Evolutionary conservation across 2,329 filamentous ascomycete genomes (phyloP), one percentile per base, ranked within the genome.

Genomic region (Colletotrichum plurivorum): DNA sequence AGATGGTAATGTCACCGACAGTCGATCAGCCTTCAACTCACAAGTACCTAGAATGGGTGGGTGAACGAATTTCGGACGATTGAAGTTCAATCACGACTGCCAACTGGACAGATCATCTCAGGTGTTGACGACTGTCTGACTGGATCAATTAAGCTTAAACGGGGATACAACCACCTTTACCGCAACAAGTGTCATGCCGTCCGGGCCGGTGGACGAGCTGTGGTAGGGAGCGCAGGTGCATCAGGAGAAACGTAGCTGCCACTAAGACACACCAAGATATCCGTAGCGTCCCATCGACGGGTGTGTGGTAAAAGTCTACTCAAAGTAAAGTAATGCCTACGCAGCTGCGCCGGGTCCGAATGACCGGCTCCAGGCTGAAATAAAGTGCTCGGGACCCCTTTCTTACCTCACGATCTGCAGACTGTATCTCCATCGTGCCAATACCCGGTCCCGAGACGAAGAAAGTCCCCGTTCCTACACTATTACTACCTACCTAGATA

Each of bases 121-220:
- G 54, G 48, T 59, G 49, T 55, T 52, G 41, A 48, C 51, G 49
- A 66, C 27, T 25, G 43, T 22, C 43, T 46, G 27, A 53, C 54
- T 45, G 49, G 12, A n/a, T 43, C 13, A 69, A 66, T 49, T 66
- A 69, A 69, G 66, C 66, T 69, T 69, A 69, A 66, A 69, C 27
- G 48, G 66, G 43, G 27, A 54, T 65, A 58, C 60, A 10, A 54
- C 54, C 18, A 51, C 31, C 27, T 39, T 16, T n/a, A 31, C 55
- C 12, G 49, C 41, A 46, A 55, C 48, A 10, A 53, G 41, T 43
- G 5, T 15, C 41, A 43, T 49, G 27, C 46, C 46, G 53, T 53
- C 39, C 61, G 15, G 54, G 52, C 53, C 39, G 15, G 15, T 55
- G 25, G 31, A 16, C 31, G 22, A n/a, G 18, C 45, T 25, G n/a